Conservation (phyloP, 495 filamentous ascomycete species). For the Tuber brumale region DNA sequence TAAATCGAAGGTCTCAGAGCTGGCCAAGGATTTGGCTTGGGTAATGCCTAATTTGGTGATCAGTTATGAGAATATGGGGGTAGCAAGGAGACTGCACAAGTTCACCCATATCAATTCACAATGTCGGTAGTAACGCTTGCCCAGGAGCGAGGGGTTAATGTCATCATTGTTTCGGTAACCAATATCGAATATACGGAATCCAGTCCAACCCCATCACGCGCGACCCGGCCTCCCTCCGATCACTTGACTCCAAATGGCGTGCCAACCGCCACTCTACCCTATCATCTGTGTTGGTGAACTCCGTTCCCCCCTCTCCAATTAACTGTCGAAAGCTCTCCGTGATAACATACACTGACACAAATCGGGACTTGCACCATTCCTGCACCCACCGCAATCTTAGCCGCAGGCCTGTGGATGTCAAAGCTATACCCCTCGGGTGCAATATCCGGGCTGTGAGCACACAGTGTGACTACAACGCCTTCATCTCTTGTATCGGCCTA, state of each 20-base stretch:
- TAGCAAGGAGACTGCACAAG: slow-evolving; percentile 68
- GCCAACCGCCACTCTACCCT: slow-evolving; percentile 30
- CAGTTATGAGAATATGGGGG: slow-evolving; percentile 77
- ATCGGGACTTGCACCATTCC: no score
- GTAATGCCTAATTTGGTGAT: slow-evolving; percentile 59
- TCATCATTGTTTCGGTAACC: slow-evolving; percentile 61
- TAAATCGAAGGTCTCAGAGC: slow-evolving; percentile 45
- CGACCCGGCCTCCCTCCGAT: slow-evolving; percentile 18
- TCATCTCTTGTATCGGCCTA: no score
- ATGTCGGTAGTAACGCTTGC: slow-evolving; percentile 77
- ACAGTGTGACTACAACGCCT: no score
- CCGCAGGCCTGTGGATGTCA: no score
- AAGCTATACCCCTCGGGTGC: no score
- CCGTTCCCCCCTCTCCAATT: slow-evolving; percentile 20
- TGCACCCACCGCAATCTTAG: no score
- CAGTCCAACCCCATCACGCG: slow-evolving; percentile 27
- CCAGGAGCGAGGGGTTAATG: slow-evolving; percentile 62
- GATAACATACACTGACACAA: no score
- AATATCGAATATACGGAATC: slow-evolving; percentile 54
- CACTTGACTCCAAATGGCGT: slow-evolving; percentile 18
- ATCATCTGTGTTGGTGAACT: slow-evolving; percentile 31
- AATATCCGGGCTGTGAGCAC: no score
- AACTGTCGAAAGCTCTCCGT: no score
- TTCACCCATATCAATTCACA: slow-evolving; percentile 90
- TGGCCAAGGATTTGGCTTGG: slow-evolving; percentile 85